Evolutionary conservation across 2,329 filamentous ascomycete genomes (phyloP).

Genomic region (Ophiosphaerella herpotricha): DNA sequence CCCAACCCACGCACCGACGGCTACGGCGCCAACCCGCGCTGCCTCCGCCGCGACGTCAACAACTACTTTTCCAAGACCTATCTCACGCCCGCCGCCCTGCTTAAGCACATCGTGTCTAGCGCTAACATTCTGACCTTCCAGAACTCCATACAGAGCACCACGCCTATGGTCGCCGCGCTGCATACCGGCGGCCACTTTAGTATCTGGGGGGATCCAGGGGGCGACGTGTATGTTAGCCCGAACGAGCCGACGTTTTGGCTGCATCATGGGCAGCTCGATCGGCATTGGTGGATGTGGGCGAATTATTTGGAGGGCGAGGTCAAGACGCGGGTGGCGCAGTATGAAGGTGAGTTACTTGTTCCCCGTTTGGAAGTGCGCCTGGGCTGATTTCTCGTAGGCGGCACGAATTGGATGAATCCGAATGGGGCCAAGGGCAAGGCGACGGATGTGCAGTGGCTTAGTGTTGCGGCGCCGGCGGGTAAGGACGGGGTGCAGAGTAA

Average conservation of each 20-base stretch:
- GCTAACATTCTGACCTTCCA: constrained; percentile 32
- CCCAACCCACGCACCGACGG: constrained; percentile 38
- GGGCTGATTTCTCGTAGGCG: constrained; percentile 18
- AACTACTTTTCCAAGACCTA: constrained; percentile 27
- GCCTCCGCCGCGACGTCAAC: constrained; percentile 38
- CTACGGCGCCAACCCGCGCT: constrained; percentile 38
- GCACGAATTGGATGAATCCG: constrained; percentile 51
- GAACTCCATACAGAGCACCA: constrained; percentile 26
- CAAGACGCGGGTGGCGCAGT: constrained; percentile 28
- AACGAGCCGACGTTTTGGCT: constrained; percentile 55
- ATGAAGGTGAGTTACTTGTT: constrained; percentile 38
- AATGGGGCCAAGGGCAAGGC: constrained; percentile 47
- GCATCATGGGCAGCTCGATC: constrained; percentile 55
- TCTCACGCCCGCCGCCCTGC: constrained; percentile 23
- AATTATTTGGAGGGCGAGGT: constrained; percentile 43
- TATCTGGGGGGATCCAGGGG: constrained; percentile 50
- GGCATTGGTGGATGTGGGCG: constrained; percentile 58
- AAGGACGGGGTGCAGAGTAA: constrained; percentile 28
- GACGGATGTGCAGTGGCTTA: constrained; percentile 32
- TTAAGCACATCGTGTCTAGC: constrained; percentile 28
- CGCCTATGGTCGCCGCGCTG: constrained; percentile 24
- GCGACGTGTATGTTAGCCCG: constrained; percentile 54
- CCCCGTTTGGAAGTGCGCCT: too few relatives aligned
- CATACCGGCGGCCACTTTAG: constrained; percentile 54
- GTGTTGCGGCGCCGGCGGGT: constrained; percentile 28